Base-by-base conservation (phyloP, 805 yeast species). In the Kregervanrija pseudodelftensis region DNA sequence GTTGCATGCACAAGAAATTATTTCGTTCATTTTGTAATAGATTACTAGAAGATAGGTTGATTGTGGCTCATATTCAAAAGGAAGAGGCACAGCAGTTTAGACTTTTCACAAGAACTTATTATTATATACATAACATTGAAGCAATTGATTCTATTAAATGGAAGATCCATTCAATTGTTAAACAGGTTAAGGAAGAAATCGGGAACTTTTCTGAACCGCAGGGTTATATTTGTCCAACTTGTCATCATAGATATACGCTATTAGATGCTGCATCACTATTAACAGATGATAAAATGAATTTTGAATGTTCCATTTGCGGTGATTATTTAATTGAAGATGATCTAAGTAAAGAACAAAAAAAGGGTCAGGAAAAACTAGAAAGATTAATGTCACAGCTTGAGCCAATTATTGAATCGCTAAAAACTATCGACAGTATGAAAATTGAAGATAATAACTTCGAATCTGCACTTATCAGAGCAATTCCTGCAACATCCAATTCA, bases 71-170 rank as follows among this genome's bases (percentile, higher is more conserved):
- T 49, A 73, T 74, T 30, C 93, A 85, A 59, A 79, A 84, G 63
- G 88, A 79, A 58, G 84, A 77, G 47, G 79, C 76, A 4, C 73
- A 75, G 17, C 85, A 79, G 45, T 77, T 63, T 49, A 72, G 96
- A 49, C 76, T 83, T 45, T 79, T 81, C 39, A 75, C 90, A 55
- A 84, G 91, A 2, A 88, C 88, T 56, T 93, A 83, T 66, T 93
- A 77, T 63, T 63, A 51, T 40, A 82, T 91, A 44, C 96, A 88
- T 59, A 79, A 77, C 60, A 87, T 96, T 3, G 95, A 89, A 62
- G 95, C 98, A 0, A 86, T 93, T 36, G 99, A 93, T 66, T 80
- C 96, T 3, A 80, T 93, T 60, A 93, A 93, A 65, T 93, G 98
- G 98, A 89, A 90, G 59, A 85, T 91, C 47, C 96, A 91, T 61